phyloP scores from a whole-genome alignment of 2,329 filamentous ascomycete genomes.

The Blastomyces emzantsi region DNA sequence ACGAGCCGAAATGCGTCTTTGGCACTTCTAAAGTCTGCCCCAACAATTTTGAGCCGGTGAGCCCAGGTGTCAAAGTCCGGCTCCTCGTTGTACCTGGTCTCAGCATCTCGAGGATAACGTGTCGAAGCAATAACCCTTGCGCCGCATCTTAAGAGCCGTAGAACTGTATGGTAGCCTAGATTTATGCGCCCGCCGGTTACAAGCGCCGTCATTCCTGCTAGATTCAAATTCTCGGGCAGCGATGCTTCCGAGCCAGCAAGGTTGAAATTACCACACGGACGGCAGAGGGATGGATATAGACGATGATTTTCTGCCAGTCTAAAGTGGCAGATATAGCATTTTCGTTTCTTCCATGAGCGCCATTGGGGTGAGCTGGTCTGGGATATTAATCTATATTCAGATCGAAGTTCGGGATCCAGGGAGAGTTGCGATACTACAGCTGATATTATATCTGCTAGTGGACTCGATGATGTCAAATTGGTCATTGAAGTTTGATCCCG shows the following conservation, averaged over 20 bases:
- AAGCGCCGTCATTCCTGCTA: conserved; percentile 24
- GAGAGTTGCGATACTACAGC: conserved; percentile 2
- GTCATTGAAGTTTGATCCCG: conserved; percentile 13
- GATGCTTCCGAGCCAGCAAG: conserved; percentile 23
- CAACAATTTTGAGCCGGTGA: conserved; percentile 23
- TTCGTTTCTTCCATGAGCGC: background rate
- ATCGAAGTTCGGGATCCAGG: conserved; percentile 1
- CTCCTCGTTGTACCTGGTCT: conserved; percentile 22
- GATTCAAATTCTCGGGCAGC: conserved; percentile 22
- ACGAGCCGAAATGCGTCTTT: conserved; percentile 27
- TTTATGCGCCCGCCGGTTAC: conserved; percentile 32
- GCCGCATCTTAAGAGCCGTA: conserved; percentile 30
- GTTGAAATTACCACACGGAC: conserved; percentile 30
- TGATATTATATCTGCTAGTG: conserved; percentile 4
- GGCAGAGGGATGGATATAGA: conserved; percentile 26
- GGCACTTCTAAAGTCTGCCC: conserved; percentile 28
- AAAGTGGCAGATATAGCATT: conserved; percentile 30
- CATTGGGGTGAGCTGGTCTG: background rate
- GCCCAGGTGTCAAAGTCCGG: conserved; percentile 18
- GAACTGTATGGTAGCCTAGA: conserved; percentile 27
- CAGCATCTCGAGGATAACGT: conserved; percentile 30
- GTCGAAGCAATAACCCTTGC: conserved; percentile 30
- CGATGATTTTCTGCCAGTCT: conserved; percentile 17
- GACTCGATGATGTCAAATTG: conserved; percentile 2
- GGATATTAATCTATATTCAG: background rate